Percentiles rank a stretch among this genome's conserved stretches.
Evolutionary conservation across 2,329 filamentous ascomycete genomes (phyloP).

Genomic region (Aureobasidium vineae): DNA sequence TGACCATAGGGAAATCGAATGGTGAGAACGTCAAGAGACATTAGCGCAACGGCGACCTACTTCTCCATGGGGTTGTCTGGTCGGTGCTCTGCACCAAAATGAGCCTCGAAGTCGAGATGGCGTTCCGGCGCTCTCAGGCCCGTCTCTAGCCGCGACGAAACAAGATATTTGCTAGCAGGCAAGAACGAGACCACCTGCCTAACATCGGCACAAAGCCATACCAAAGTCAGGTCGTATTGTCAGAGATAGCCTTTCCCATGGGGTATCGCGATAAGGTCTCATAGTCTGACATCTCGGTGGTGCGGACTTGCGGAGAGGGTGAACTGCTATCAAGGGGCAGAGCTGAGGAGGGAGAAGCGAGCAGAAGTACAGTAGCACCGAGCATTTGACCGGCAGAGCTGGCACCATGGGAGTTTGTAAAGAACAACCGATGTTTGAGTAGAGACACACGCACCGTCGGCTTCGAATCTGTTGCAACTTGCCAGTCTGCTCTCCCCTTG

Average conservation of each 20-base stretch:
- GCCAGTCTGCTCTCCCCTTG: neutral
- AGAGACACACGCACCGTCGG: neutral
- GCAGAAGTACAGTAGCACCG: conserved; percentile 13
- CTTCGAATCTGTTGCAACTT: neutral
- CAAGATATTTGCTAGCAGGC: neutral
- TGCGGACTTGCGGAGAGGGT: neutral
- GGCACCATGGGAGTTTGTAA: neutral
- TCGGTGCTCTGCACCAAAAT: neutral
- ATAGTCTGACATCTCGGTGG: conserved; percentile 3
- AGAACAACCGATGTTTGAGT: neutral
- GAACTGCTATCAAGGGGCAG: conserved; percentile 1
- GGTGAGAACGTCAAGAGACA: neutral
- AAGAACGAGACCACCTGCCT: neutral
- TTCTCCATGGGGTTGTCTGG: conserved; percentile 18
- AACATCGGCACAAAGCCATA: conserved; percentile 7
- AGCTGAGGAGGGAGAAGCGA: neutral
- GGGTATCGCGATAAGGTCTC: conserved; percentile 18
- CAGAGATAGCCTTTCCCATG: conserved; percentile 16
- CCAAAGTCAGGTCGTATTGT: conserved; percentile 7
- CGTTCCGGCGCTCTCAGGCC: conserved; percentile 4
- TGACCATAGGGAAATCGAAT: conserved; percentile 6
- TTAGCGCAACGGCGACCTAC: conserved; percentile 9
- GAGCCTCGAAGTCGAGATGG: conserved; percentile 17
- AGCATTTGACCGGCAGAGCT: neutral
- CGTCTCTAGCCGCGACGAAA: conserved; percentile 15